Conservation (phyloP, 2,329 filamentous ascomycete genomes). For the Cucurbitaria berberidis region DNA sequence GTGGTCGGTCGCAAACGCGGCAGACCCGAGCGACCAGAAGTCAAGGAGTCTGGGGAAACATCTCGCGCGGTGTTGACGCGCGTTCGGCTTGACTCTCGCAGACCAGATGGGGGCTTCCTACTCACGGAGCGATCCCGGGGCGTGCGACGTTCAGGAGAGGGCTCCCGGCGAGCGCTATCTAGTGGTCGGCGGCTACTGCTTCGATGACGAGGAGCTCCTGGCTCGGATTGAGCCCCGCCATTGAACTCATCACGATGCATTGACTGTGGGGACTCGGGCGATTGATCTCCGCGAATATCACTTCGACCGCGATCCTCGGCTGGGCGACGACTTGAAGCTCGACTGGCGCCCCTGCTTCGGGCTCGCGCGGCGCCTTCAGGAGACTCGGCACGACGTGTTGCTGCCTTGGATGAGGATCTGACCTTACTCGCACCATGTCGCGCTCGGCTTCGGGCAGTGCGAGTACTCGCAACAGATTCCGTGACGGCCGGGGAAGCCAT, state of each 20-base stretch:
- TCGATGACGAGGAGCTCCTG: slow-evolving; percentile 56
- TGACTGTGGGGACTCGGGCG: slow-evolving; percentile 81
- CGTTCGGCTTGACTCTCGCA: slow-evolving; percentile 42
- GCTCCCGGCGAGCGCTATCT: slow-evolving; percentile 53
- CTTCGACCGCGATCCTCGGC: slow-evolving; percentile 45
- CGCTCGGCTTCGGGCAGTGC: slow-evolving; percentile 43
- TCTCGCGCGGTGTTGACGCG: slow-evolving; percentile 43
- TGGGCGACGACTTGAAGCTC: slow-evolving; percentile 45
- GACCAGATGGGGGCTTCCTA: slow-evolving; percentile 35
- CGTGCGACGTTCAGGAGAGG: slow-evolving; percentile 53
- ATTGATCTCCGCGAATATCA: slow-evolving; percentile 58
- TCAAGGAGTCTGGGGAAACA: slow-evolving; percentile 44
- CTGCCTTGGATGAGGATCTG: slow-evolving; percentile 46
- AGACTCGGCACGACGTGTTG: slow-evolving; percentile 42
- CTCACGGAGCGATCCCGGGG: slow-evolving; percentile 47
- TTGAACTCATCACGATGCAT: slow-evolving; percentile 67
- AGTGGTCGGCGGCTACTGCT: slow-evolving; percentile 59
- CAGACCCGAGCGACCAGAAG: slow-evolving; percentile 39
- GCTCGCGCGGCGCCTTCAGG: slow-evolving; percentile 37
- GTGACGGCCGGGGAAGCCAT: slow-evolving; percentile 45
- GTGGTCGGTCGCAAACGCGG: slow-evolving; percentile 32
- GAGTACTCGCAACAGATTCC: slow-evolving; percentile 46
- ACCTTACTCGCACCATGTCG: slow-evolving; percentile 41
- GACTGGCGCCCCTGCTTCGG: slow-evolving; percentile 41
- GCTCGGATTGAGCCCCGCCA: slow-evolving; percentile 68